Conservation (phyloP, 768 basidiomycete genomes). For the Russula ochroleuca region DNA sequence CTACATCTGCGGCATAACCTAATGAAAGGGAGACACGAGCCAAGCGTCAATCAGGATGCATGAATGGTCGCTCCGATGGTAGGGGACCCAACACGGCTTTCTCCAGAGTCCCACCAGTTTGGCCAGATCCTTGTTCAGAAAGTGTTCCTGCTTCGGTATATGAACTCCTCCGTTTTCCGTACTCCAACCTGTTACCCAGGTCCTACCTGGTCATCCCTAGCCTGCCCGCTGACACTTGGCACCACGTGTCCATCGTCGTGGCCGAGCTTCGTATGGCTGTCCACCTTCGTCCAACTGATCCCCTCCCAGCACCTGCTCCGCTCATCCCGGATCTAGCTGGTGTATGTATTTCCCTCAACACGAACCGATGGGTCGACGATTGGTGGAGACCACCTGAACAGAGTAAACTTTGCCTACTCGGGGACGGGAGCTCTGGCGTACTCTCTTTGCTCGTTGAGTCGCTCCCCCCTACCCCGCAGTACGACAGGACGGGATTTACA, state of each 20-base stretch:
- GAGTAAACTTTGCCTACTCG: conserved; percentile 2
- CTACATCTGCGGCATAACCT: conserved; percentile 5
- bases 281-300: not conserved
- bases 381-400: not conserved
- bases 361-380: conserved; percentile 7
- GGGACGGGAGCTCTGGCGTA: not conserved
- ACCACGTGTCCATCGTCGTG: conserved; percentile 10
- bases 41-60: conserved; percentile 11
- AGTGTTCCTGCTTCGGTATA: conserved; percentile 28
- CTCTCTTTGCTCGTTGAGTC: conserved; percentile 25
- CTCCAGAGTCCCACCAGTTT: conserved; percentile 17
- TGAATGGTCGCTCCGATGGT: conserved; percentile 1
- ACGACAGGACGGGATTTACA: not conserved
- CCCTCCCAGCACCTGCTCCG: conserved; percentile 3
- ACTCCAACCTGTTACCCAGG: conserved; percentile 14
- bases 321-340: not conserved
- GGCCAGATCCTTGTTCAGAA: conserved; percentile 19
- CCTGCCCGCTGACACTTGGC: conserved; percentile 15
- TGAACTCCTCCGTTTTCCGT: conserved; percentile 8
- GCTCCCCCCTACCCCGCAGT: conserved; percentile 8
- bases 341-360: conserved; percentile 11
- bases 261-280: conserved; percentile 16
- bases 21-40: conserved; percentile 20
- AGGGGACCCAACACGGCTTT: conserved; percentile 13
- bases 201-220: conserved; percentile 13